Base-by-base conservation (phyloP, 1,284 basidiomycete genomes). In the Cutaneotrichosporon sp. region DNA sequence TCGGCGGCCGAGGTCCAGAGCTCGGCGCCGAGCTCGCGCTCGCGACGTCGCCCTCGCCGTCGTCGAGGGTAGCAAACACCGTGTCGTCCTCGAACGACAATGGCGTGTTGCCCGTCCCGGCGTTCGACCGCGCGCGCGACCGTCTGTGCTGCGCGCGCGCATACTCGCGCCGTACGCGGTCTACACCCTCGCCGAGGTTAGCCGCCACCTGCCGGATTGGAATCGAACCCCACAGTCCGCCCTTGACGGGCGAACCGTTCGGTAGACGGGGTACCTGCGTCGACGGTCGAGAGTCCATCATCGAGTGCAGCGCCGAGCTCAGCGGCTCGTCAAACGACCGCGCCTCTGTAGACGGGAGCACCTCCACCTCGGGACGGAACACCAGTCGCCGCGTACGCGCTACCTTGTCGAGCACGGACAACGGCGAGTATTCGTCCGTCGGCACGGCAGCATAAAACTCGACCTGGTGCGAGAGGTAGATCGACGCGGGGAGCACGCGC, bases 391-490 rank as follows among this genome's bases (percentile, higher is more conserved):
- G 55, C 0, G 81, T 81, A 0, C 79, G 75, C 10, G 87, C 77
- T 54, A 84, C 83, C 47, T 88, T 76, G 47, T 83, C 81, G 49
- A 83, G 79, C 1, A 82, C 79, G 0, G 86, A 82, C 33, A 90
- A 79, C 10, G 88, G 81, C 0, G 85, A 83, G 60, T 87, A 86
- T 59, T 88, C 88, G 66, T 90, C 88, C 58, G 86, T 85, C 1
- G 83, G 81, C 12, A 62, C 59, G 0, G 90, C 78, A 1, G 82
- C 79, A 62, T 83, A 80, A 77, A 91, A 92, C 9, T 83, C 78
- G 69, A 90, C 86, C 58, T 91, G 88, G 60, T 87, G 86, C 0
- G 84, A 83, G 13, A 88, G 81, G 68, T 91, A 91, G 37, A 93
- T 79, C 0, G 86, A 79, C 0, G 83, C 79, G 1, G 88, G 85